Evolutionary conservation across 768 basidiomycete species (phyloP).

Genomic region (Hygrocybe punicea): DNA sequence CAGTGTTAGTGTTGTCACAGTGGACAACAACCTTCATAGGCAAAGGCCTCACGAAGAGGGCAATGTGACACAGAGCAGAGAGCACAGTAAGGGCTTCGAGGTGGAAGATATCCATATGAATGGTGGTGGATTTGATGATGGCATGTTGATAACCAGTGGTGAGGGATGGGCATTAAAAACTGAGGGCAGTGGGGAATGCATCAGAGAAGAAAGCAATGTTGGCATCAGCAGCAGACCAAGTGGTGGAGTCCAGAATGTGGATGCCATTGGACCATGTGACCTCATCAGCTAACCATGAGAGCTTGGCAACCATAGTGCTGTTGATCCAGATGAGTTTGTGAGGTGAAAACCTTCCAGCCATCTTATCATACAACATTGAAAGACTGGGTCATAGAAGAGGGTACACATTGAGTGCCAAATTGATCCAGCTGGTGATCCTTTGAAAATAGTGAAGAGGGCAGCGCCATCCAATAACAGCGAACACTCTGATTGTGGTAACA

Average conservation of each 20-base stretch:
- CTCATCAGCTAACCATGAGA: neutral
- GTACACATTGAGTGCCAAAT: too few relatives aligned
- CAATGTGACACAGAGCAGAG: neutral
- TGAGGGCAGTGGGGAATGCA: neutral
- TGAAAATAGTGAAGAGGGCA: too few relatives aligned
- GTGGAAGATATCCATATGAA: neutral
- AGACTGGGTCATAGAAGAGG: neutral
- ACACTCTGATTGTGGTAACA: too few relatives aligned
- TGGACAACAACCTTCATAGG: constrained; percentile 10
- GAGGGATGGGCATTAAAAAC: neutral
- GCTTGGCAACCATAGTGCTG: neutral
- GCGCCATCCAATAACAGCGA: too few relatives aligned
- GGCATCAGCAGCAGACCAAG: neutral
- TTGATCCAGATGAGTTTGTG: neutral
- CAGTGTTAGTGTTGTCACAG: constrained; percentile 34
- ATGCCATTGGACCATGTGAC: neutral
- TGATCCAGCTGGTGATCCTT: too few relatives aligned
- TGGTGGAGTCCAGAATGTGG: neutral
- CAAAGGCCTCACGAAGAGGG: neutral
- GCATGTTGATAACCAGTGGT: neutral
- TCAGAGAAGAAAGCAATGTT: neutral
- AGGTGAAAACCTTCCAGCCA: neutral
- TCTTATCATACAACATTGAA: neutral
- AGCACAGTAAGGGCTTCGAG: neutral
- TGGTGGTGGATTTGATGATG: neutral